Evolutionary conservation across 148 eudicot species (phyloP).

Genomic region (Euryodendron excelsum): DNA sequence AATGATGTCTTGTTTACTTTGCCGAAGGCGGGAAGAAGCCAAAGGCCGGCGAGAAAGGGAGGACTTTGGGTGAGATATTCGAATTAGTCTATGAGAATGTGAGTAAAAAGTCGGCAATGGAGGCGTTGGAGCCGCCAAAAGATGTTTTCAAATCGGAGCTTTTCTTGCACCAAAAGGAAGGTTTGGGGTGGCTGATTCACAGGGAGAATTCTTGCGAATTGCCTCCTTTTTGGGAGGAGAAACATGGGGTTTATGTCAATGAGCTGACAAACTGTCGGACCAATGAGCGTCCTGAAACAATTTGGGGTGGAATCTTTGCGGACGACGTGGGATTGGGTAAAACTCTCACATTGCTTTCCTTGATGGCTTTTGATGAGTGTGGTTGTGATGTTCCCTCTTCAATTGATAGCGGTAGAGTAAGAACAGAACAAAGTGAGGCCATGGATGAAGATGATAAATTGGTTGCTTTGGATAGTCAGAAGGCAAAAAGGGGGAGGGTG

Average conservation of each 20-base stretch:
- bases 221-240: constrained; percentile 92
- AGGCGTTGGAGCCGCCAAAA: constrained; percentile 64
- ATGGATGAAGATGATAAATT: too few relatives aligned
- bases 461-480: too few relatives aligned
- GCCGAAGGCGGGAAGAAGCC: constrained; percentile 62
- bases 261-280: constrained; percentile 67
- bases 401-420: constrained; percentile 16
- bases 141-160: constrained; percentile 55
- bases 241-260: constrained; percentile 62
- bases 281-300: constrained; percentile 60
- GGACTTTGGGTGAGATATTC: constrained; percentile 75
- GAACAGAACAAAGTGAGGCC: constrained; percentile 29
- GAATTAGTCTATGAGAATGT: constrained; percentile 59
- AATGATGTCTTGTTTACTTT: constrained; percentile 45
- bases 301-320: constrained; percentile 92
- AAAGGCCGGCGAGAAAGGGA: constrained; percentile 35
- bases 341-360: constrained; percentile 80
- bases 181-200: constrained; percentile 77
- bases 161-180: constrained; percentile 79
- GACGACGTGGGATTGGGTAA: constrained; percentile 99
- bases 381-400: constrained; percentile 11
- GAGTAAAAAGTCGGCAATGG: constrained; percentile 33
- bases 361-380: constrained; percentile 66
- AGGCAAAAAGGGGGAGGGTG: constrained; percentile 35
- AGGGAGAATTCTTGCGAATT: constrained; percentile 67